Base-by-base conservation (phyloP, 768 basidiomycete genomes). In the Vishniacozyma victoriae region DNA sequence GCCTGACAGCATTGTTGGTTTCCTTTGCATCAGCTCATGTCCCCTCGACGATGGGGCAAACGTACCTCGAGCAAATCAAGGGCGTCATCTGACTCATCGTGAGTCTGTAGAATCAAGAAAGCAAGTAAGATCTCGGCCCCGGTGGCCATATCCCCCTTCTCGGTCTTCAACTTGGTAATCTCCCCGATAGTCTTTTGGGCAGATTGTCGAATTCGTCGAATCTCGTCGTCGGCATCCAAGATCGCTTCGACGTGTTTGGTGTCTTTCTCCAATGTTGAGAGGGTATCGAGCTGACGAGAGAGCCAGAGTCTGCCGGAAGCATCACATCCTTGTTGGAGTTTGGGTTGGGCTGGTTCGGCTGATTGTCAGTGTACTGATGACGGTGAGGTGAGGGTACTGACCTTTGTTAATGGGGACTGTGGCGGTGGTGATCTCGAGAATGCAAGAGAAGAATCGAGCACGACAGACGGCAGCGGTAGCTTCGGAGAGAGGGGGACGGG, bases 261-360 rank as follows among this genome's bases (percentile, higher is more conserved):
- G 66, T 88, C 85, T 35, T 76, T 74, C 67, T 85, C 82, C 23
- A 92, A 58, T 2, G 46, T 46, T 11, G 48, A 41, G 22, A 73
- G 45, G 13, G 52, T 50, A 4, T 73, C 66, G 11, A 90, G 75
- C 9, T 81, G 79, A 61, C 81, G 81, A 3, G 80, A 77, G 7
- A 86, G 75, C 90, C 90, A 95, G 52, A 87, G 80, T 58, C 83
- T 78, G 23, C 87, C 87, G 49, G 86, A 79, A 5, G 81, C 78
- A 29, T 84, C 79, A 18, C 80, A 79, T 1, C 79, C 84, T 15
- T 78, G 64, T 39, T 58, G 58, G 24, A 53, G 36, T 9, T 9
- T 14, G 23, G 42, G 19, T 19, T 46, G 45, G 41, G 29, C 31
- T n/a, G 39, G 13, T 20, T 50, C 51, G 33, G 48, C 43, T 14